Percentiles rank a stretch among this genome's conserved stretches.
phyloP scores from a whole-genome alignment of 2,329 filamentous ascomycete genomes.

The Cladosporium velox region DNA sequence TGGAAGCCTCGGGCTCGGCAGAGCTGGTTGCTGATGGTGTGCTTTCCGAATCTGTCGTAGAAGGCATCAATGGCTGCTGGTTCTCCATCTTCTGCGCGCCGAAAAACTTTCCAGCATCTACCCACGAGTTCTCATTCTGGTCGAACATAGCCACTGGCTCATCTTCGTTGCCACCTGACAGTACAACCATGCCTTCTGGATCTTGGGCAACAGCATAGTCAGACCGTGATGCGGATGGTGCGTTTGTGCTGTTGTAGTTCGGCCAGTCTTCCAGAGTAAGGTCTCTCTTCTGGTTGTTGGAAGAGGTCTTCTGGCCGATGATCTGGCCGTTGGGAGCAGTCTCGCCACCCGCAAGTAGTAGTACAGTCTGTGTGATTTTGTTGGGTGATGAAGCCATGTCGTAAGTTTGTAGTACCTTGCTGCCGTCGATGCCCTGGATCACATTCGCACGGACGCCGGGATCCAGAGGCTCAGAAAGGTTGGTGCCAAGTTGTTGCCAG shows the following conservation, averaged over 20 bases:
- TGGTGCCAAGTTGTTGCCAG: slow-evolving; percentile 69
- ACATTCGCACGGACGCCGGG: slow-evolving; percentile 54
- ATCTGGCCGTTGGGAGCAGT: slow-evolving; percentile 51
- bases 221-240: slow-evolving; percentile 64
- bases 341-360: slow-evolving; percentile 62
- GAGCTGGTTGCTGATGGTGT: slow-evolving; percentile 41
- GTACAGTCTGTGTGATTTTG: slow-evolving; percentile 66
- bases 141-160: slow-evolving; percentile 77
- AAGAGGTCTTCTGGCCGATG: slow-evolving; percentile 41
- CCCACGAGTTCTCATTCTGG: slow-evolving; percentile 73
- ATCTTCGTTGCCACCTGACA: slow-evolving; percentile 71
- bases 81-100: slow-evolving; percentile 45
- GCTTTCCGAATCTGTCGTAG: slow-evolving; percentile 37
- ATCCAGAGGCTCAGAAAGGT: slow-evolving; percentile 54
- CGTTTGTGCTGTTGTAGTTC: slow-evolving; percentile 72
- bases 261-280: slow-evolving; percentile 70
- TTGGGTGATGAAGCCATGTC: slow-evolving; percentile 76
- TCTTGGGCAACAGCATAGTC: slow-evolving; percentile 73
- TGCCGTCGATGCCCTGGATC: slow-evolving; percentile 71
- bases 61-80: slow-evolving; percentile 27
- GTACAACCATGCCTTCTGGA: slow-evolving; percentile 66
- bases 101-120: slow-evolving; percentile 68
- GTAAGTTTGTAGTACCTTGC: slow-evolving; percentile 77
- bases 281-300: slow-evolving; percentile 50
- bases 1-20: slow-evolving; percentile 38